Evolutionary conservation across 768 basidiomycete species (phyloP).

Genomic region (Tulasnella sp.): DNA sequence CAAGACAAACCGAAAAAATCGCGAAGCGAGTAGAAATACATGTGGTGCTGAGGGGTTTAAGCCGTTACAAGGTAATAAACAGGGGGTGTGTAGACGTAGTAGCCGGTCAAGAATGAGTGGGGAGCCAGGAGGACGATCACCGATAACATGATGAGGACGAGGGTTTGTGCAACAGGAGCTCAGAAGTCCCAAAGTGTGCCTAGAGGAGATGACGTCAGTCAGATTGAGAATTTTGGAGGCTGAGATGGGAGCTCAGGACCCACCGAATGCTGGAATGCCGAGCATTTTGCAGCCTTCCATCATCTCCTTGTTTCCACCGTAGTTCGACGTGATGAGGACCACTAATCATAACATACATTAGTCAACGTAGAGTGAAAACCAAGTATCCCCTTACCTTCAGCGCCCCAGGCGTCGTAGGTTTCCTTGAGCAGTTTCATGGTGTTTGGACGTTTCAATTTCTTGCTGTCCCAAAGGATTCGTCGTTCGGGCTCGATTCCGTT

Average conservation of each 20-base stretch:
- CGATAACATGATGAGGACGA: background rate
- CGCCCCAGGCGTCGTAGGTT: slow-evolving; percentile 62
- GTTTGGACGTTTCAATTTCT: slow-evolving; percentile 64
- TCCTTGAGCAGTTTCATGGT: slow-evolving; percentile 73
- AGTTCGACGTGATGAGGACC: slow-evolving; percentile 83
- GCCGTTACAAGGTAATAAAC: slow-evolving; percentile 1
- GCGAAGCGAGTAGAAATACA: background rate
- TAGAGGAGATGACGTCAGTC: slow-evolving; percentile 42
- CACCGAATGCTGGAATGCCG: slow-evolving; percentile 52
- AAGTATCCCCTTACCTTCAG: slow-evolving; percentile 50
- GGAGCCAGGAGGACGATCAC: slow-evolving; percentile 15
- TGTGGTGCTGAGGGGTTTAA: background rate
- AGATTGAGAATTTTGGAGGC: background rate
- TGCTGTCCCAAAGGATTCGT: slow-evolving; percentile 73
- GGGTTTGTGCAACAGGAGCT: slow-evolving; percentile 23
- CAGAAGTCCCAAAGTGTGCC: slow-evolving; percentile 72
- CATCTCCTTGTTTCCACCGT: slow-evolving; percentile 70
- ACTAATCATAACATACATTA: slow-evolving; percentile 41
- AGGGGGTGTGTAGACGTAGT: slow-evolving; percentile 7
- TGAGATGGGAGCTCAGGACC: slow-evolving; percentile 38
- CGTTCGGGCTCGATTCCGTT: slow-evolving; percentile 70
- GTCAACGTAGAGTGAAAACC: background rate
- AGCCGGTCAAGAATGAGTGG: slow-evolving; percentile 15
- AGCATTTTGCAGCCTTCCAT: slow-evolving; percentile 72
- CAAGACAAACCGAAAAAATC: background rate